These are phyloP conservation scores for Amanita rubescens DNA, from an alignment of 768 basidiomycete genomes.

Conservation along the genomic window DNA sequence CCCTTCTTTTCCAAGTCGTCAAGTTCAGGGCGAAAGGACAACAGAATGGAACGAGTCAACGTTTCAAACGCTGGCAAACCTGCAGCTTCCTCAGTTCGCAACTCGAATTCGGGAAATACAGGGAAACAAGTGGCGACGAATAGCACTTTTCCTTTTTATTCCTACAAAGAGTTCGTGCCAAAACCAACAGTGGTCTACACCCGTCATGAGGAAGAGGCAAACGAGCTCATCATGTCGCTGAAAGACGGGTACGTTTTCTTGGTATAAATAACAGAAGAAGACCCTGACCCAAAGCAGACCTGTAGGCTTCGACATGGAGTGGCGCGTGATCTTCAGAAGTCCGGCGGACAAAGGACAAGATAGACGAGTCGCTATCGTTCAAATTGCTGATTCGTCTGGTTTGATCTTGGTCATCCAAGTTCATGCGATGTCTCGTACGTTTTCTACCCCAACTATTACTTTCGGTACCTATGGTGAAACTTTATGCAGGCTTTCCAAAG, in stretches of 20 bases:
- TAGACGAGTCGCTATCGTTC: conserved; percentile 25
- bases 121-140: not conserved
- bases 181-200: conserved; percentile 21
- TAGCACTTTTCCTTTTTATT: conserved; percentile 15
- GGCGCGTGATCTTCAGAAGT: conserved; percentile 18
- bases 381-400: conserved; percentile 23
- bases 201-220: conserved; percentile 21
- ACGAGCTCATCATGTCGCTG: conserved; percentile 22
- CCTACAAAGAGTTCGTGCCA: conserved; percentile 22
- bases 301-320: conserved; percentile 28
- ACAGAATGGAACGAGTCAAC: not conserved
- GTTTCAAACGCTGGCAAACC: too few relatives aligned
- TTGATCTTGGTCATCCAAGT: conserved; percentile 27
- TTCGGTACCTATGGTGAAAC: not conserved
- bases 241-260: conserved; percentile 16
- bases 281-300: conserved; percentile 12
- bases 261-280: not conserved
- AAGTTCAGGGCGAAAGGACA: too few relatives aligned
- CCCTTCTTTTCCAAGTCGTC: too few relatives aligned
- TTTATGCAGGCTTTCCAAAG: conserved; percentile 21
- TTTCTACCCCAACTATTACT: not conserved
- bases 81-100: too few relatives aligned
- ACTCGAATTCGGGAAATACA: not conserved
- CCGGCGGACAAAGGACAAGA: conserved; percentile 15
- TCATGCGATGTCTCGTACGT: conserved; percentile 23